Percentiles rank a stretch among this genome's conserved stretches.
Evolutionary conservation across 2,329 filamentous ascomycete genomes (phyloP).

Genomic region (Epichloe bromicola): DNA sequence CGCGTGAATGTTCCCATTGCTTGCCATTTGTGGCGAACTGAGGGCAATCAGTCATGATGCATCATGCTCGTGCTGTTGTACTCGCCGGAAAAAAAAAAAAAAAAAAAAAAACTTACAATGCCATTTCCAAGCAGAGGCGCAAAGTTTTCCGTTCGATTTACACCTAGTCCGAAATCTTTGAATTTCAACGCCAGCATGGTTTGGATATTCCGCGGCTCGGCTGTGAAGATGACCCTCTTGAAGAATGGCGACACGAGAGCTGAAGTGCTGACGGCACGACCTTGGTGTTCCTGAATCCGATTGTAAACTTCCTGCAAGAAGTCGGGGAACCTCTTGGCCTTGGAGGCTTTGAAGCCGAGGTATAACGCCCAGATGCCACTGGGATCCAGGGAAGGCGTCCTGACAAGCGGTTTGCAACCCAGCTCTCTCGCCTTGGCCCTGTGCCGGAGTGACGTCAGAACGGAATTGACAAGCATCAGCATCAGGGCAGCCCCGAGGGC

Average conservation of each 20-base stretch:
- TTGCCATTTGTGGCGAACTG: constrained; percentile 2
- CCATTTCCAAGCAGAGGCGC: constrained; percentile 31
- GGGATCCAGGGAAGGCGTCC: no score
- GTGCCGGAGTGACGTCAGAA: no score
- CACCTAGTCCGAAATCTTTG: constrained; percentile 13
- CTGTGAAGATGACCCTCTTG: constrained; percentile 9
- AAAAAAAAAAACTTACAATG: constrained; percentile 12
- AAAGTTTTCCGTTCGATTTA: constrained; percentile 13
- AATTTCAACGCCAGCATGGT: constrained; percentile 15
- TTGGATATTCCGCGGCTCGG: constrained; percentile 17
- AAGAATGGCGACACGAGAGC: no score
- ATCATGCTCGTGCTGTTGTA: no score
- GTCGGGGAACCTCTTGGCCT: constrained; percentile 9
- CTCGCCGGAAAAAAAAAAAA: no score
- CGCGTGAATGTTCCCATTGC: constrained; percentile 24
- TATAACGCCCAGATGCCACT: constrained; percentile 8
- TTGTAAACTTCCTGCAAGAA: constrained; percentile 5
- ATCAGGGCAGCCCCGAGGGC: no score
- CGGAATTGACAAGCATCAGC: no score
- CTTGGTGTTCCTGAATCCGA: no score
- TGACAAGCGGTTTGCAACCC: no score
- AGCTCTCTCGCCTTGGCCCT: no score
- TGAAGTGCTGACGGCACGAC: no score
- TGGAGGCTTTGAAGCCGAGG: constrained; percentile 6
- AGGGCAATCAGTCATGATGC: not conserved